phyloP scores from a whole-genome alignment of 129 eudicot genomes.

The Arctium minus region DNA sequence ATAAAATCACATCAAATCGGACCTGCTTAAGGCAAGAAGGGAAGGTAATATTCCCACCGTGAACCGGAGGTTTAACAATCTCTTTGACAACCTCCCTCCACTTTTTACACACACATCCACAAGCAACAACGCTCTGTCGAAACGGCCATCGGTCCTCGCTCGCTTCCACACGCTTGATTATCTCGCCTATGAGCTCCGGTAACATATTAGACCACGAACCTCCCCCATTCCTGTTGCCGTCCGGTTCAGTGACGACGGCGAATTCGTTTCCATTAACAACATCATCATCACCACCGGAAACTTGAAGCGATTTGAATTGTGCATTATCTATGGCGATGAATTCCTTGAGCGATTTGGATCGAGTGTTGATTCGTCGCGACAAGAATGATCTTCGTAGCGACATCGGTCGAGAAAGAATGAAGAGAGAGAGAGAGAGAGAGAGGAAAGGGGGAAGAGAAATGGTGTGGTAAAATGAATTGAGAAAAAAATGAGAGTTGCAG shows the following conservation, averaged over 20 bases:
- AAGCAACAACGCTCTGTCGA: conserved; percentile 71
- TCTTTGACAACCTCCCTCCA: conserved; percentile 77
- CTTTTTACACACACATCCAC: conserved; percentile 78
- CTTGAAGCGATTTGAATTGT: conserved; percentile 17
- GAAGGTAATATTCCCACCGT: conserved; percentile 70
- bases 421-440: conserved; percentile 4
- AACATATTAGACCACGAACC: conserved; percentile 66
- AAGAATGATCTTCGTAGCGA: conserved; percentile 46
- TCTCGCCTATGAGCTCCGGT: conserved; percentile 90
- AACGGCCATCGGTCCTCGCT: conserved; percentile 75
- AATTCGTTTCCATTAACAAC: not conserved
- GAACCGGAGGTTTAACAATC: conserved; percentile 43
- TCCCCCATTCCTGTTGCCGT: conserved; percentile 4
- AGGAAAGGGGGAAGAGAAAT: not conserved
- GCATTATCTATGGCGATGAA: conserved; percentile 7
- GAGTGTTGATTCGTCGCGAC: conserved; percentile 47
- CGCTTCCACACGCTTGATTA: conserved; percentile 68
- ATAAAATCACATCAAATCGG: not conserved
- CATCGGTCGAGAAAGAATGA: conserved; percentile 23
- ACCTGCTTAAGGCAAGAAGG: conserved; percentile 94
- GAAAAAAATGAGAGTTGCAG: conserved; percentile 6
- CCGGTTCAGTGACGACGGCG: conserved; percentile 25
- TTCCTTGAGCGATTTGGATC: conserved; percentile 46
- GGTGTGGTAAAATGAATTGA: not conserved
- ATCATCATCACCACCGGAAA: not conserved